These are phyloP conservation scores for Cryptosporidium meleagridis DNA, from an alignment of 169 alveolate species.

Conservation along the genomic window DNA sequence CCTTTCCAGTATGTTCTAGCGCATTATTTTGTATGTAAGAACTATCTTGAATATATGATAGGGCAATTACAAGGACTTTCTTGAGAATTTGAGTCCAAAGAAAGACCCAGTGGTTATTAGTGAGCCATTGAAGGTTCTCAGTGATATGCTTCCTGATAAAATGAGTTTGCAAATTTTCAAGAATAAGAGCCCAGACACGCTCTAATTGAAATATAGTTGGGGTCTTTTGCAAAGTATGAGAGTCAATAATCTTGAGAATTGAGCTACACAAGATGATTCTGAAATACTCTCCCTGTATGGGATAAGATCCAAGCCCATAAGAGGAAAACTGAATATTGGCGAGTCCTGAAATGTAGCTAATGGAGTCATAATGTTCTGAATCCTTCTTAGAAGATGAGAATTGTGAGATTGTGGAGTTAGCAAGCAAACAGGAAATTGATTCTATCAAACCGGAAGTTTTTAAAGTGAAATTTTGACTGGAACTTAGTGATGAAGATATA, in stretches of 20 bases:
- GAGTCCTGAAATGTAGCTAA: constrained; percentile 4
- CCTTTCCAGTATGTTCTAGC: not conserved
- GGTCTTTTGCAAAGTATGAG: not conserved
- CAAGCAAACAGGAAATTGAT: constrained; percentile 11
- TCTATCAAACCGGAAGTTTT: constrained; percentile 21
- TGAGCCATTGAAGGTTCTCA: constrained; percentile 51
- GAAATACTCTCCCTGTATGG: constrained; percentile 47
- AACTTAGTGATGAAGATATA: constrained; percentile 1
- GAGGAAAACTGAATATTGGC: constrained; percentile 30
- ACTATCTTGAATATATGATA: not conserved
- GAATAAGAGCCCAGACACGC: constrained; percentile 9
- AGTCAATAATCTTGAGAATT: not conserved
- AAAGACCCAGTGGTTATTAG: constrained; percentile 65
- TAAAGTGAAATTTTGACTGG: not conserved
- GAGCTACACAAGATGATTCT: constrained; percentile 39
- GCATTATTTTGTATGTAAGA: not conserved
- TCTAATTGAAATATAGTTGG: not conserved
- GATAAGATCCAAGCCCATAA: constrained; percentile 50
- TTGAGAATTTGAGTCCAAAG: constrained; percentile 44
- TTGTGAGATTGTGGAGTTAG: constrained; percentile 7
- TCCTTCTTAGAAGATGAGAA: not conserved
- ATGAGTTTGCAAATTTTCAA: constrained; percentile 11
- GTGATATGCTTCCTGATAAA: constrained; percentile 52
- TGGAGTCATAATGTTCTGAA: not conserved
- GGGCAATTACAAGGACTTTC: not conserved